Base-by-base conservation (phyloP, 352 stramenopile genomes). In the Globisporangium yorkense region DNA sequence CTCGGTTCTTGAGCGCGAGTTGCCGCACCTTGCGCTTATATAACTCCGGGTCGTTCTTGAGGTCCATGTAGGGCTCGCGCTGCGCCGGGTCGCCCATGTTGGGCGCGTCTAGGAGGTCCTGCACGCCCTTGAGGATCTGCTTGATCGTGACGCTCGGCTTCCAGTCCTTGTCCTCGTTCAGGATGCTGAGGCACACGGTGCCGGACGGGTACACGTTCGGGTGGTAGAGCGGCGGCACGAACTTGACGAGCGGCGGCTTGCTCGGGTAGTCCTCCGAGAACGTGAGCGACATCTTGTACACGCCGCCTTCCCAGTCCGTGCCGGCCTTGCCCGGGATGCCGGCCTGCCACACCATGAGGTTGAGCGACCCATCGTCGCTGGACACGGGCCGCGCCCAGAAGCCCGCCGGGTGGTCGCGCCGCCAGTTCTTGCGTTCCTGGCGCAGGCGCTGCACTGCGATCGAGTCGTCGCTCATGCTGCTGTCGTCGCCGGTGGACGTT, bases 131-230 rank as follows among this genome's bases (percentile, higher is more conserved):
- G 57, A 99, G 80, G 67, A 99, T 98, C 79, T 99, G 96, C 66
- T 97, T 97, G 72, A 98, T 94, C n/a, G 92, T 98, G 55, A 98
- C 92, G 24, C 94, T 97, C 27, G 97, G 97, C 69, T 98, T 96
- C 97, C 97, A 99, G 68, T 97, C 96, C 71, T 99, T 96, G 79
- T 99, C 97, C 79, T 99, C 97, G 70, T 99, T 99, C 41, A 99
- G 63, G 66, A 99, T 99, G 65, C 87, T 97, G 27, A 99, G 74
- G 74, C 97, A 99, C 51, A 99, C 97, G 3, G 97, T 99, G 45
- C 97, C 97, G 10, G 88, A 97, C 21, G 94, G 94, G 71, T 98
- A 98, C 46, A 98, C 92, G 65, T 98, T 98, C 31, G 94, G 92
- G 66, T 99, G 97, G 63, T 99, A 99, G 13, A 99, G 77, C 41